phyloP scores from a whole-genome alignment of 805 yeast genomes.

The Jamesozyma hellenica region DNA sequence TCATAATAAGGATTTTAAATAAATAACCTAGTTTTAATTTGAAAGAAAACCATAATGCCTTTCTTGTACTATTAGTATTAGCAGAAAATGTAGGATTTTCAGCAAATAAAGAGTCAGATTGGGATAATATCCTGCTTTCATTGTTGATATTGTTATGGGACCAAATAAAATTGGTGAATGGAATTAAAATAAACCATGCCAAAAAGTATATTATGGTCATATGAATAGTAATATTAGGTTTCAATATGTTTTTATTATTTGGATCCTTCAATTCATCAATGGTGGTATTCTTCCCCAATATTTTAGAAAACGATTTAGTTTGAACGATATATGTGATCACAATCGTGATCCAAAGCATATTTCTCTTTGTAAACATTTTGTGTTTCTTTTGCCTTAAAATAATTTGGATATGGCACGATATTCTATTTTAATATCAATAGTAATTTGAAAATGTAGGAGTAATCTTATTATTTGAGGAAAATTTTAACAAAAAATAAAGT shows the following conservation, averaged over 20 bases:
- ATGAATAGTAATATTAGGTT: constrained; percentile 6
- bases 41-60: background rate
- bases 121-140: no score
- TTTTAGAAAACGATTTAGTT: constrained; percentile 19
- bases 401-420: no score
- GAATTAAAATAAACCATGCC: constrained; percentile 19
- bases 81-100: background rate
- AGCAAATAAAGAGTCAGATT: background rate
- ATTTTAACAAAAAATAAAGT: no score
- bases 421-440: no score
- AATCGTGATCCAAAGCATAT: constrained; percentile 17
- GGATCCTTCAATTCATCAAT: constrained; percentile 6
- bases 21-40: constrained; percentile 2
- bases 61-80: background rate
- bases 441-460: no score
- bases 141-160: constrained; percentile 6
- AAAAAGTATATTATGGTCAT: constrained; percentile 19
- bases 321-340: constrained; percentile 23
- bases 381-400: no score
- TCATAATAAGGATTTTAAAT: constrained; percentile 12
- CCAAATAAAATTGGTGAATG: constrained; percentile 12
- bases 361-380: no score
- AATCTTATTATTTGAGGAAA: no score
- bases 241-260: constrained; percentile 4
- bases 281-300: constrained; percentile 7